A percentile compares a stretch with the other conserved stretches of the same genome.
Conservation (phyloP, 177 flowering plant species). For the Vitis hybrid region DNA sequence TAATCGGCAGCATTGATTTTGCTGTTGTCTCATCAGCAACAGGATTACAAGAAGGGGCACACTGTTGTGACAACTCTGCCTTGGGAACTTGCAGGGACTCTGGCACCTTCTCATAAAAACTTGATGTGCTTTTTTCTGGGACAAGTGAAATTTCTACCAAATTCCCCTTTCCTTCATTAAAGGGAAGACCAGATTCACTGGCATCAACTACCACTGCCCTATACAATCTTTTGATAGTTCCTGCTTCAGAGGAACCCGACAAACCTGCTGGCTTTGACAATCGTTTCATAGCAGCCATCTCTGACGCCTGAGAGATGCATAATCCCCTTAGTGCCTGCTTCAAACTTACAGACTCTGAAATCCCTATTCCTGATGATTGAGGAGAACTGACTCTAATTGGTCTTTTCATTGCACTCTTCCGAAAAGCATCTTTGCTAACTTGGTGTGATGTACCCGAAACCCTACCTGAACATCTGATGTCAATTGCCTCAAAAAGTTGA, state of each 20-base stretch:
- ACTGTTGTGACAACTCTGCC: conserved; percentile 17
- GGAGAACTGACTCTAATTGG: conserved; percentile 60
- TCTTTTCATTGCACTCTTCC: conserved; percentile 63
- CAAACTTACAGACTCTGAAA: conserved; percentile 67
- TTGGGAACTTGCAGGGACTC: conserved; percentile 17
- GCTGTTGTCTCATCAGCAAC: conserved; percentile 12
- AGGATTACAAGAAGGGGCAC: conserved; percentile 21
- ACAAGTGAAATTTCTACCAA: conserved; percentile 63
- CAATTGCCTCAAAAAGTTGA: conserved; percentile 69
- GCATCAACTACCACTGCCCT: conserved; percentile 59
- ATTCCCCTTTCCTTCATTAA: conserved; percentile 44
- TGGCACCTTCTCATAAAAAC: conserved; percentile 26
- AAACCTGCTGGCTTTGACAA: conserved; percentile 47
- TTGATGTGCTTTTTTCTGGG: conserved; percentile 39
- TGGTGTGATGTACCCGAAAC: conserved; percentile 25
- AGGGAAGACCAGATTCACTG: conserved; percentile 36
- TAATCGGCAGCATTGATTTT: conserved; percentile 18
- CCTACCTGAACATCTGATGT: conserved; percentile 36
- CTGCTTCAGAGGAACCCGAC: conserved; percentile 53
- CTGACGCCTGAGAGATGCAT: conserved; percentile 91
- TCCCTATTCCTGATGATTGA: conserved; percentile 66
- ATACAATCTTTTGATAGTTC: conserved; percentile 58
- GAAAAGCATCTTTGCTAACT: conserved; percentile 25
- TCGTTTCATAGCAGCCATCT: conserved; percentile 84
- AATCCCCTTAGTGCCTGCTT: conserved; percentile 92